Evolutionary conservation across 2,329 filamentous ascomycete species (phyloP).

Genomic region (Sporothrix brasiliensis): DNA sequence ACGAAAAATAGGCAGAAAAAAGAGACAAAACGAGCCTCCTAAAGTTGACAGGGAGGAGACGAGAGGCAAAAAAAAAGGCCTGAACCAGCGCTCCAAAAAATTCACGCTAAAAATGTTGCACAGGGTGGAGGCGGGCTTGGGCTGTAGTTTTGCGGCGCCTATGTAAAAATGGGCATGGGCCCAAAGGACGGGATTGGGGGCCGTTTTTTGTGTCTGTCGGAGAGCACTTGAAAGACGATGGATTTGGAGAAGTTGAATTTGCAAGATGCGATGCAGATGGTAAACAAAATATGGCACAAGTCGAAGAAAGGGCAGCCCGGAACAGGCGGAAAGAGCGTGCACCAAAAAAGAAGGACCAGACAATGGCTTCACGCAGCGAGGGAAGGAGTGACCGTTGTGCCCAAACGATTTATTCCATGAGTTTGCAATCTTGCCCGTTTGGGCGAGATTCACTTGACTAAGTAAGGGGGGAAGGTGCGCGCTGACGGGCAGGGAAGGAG

Average conservation of each 20-base stretch:
- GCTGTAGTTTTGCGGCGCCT: neutral
- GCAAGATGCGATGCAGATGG: neutral
- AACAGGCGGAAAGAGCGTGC: neutral
- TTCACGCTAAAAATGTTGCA: conserved; percentile 9
- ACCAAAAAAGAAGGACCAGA: conserved; percentile 21
- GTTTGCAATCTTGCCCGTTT: conserved; percentile 8
- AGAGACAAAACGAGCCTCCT: conserved; percentile 11
- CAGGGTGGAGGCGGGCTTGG: conserved; percentile 18
- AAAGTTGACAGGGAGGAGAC: conserved; percentile 4
- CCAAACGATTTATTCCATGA: neutral
- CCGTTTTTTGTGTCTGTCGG: conserved; percentile 9
- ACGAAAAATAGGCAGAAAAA: neutral
- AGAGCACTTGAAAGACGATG: neutral
- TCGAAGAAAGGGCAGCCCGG: neutral
- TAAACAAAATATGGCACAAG: neutral
- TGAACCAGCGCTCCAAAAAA: conserved; percentile 14
- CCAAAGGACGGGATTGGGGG: conserved; percentile 22
- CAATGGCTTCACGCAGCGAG: neutral
- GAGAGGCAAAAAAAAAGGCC: conserved; percentile 12
- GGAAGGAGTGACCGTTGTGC: conserved; percentile 1
- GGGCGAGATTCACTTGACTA: conserved; percentile 3
- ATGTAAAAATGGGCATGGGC: neutral
- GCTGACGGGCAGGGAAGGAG: conserved; percentile 22
- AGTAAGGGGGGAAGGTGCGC: conserved; percentile 16
- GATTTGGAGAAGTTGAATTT: conserved; percentile 3